Evolutionary conservation across 768 basidiomycete genomes (phyloP).

Genomic region (Tremella mesenterica): DNA sequence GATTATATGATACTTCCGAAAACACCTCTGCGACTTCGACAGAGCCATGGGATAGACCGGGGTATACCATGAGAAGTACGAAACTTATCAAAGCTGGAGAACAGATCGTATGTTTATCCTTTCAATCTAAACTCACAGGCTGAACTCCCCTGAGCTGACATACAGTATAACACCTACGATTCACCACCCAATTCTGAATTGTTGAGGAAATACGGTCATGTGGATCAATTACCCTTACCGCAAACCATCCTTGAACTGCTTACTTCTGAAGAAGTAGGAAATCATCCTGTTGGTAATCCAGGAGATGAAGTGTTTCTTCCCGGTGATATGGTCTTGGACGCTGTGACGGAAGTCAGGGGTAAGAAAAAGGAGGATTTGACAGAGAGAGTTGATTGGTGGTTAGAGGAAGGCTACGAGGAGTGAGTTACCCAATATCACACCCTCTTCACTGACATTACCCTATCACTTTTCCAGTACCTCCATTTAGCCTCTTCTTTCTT

Average conservation of each 20-base stretch:
- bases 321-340: slow-evolving; percentile 25
- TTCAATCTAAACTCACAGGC: background rate
- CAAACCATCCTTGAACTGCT: slow-evolving; percentile 9
- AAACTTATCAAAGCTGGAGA: slow-evolving; percentile 59
- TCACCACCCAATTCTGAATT: slow-evolving; percentile 87
- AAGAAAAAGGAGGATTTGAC: slow-evolving; percentile 36
- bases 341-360: slow-evolving; percentile 12
- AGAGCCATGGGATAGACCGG: slow-evolving; percentile 4
- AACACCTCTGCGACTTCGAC: background rate
- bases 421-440: slow-evolving; percentile 11
- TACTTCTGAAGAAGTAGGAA: slow-evolving; percentile 9
- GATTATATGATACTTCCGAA: slow-evolving; percentile 56
- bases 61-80: slow-evolving; percentile 56
- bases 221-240: slow-evolving; percentile 57
- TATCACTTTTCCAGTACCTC: too few relatives aligned
- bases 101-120: slow-evolving; percentile 66
- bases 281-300: slow-evolving; percentile 39
- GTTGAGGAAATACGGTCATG: slow-evolving; percentile 86
- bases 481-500: too few relatives aligned
- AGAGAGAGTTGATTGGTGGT: slow-evolving; percentile 83
- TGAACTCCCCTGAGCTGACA: background rate
- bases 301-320: slow-evolving; percentile 40
- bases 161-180: slow-evolving; percentile 89
- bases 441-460: too few relatives aligned
- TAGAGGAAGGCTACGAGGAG: slow-evolving; percentile 52